These are phyloP conservation scores for Crithidia sp. DNA, from an alignment of 208 protist species.

Conservation along the genomic window DNA sequence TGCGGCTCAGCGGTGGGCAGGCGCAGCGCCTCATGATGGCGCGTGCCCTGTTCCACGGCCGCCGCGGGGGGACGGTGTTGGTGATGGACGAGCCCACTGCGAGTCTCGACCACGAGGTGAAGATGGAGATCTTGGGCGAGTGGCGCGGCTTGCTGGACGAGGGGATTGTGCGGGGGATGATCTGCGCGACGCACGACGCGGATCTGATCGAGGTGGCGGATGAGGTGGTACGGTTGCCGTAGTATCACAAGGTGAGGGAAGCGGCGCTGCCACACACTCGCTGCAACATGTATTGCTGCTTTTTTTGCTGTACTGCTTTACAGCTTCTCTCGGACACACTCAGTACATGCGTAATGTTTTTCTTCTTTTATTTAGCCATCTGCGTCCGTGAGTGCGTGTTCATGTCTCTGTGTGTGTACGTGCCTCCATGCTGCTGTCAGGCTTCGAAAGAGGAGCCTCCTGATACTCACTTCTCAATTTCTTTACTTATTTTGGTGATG, in stretches of 20 bases:
- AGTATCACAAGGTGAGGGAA: neutral
- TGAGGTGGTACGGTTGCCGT: constrained; percentile 47
- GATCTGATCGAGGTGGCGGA: constrained; percentile 62
- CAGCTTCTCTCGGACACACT: no score
- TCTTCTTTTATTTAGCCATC: no score
- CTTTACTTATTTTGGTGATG: no score
- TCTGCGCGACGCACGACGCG: constrained; percentile 73
- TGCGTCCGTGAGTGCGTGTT: no score
- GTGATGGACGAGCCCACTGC: constrained; percentile 85
- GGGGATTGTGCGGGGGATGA: constrained; percentile 44
- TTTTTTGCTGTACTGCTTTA: neutral
- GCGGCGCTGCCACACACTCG: no score
- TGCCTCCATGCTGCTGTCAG: no score
- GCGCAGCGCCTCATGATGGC: constrained; percentile 81
- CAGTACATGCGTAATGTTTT: no score
- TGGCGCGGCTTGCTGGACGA: constrained; percentile 51
- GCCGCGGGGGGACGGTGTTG: constrained; percentile 50
- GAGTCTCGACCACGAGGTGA: constrained; percentile 61
- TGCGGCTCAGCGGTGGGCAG: constrained; percentile 75
- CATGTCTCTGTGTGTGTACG: no score
- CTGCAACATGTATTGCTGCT: neutral
- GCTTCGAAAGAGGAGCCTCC: no score
- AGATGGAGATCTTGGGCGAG: constrained; percentile 46
- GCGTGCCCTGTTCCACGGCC: constrained; percentile 65
- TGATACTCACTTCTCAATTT: no score